Evolutionary conservation across 805 yeast genomes (phyloP).

Genomic region (Jamesozyma gamospora): DNA sequence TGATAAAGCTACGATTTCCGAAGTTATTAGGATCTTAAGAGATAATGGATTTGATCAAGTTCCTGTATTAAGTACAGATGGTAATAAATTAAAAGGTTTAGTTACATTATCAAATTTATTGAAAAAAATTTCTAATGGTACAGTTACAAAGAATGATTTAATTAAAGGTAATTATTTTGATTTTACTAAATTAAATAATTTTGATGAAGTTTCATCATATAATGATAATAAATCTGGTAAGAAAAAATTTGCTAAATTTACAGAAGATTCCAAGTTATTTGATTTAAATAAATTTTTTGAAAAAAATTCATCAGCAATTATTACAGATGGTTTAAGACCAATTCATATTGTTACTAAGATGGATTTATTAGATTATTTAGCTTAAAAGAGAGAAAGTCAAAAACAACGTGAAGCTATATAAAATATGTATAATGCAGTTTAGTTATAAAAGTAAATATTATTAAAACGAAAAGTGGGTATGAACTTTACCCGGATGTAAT

Average conservation of each 20-base stretch:
- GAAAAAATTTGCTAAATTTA: conserved; percentile 58
- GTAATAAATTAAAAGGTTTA: conserved; percentile 55
- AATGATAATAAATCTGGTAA: conserved; percentile 52
- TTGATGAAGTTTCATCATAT: conserved; percentile 48
- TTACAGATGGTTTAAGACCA: conserved; percentile 68
- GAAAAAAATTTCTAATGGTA: conserved; percentile 53
- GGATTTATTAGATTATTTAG: conserved; percentile 53
- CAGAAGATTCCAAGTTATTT: conserved; percentile 52
- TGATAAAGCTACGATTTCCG: conserved; percentile 46
- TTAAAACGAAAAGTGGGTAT: too few relatives aligned
- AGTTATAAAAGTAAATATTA: too few relatives aligned
- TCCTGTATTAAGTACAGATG: conserved; percentile 54
- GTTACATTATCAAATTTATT: conserved; percentile 66
- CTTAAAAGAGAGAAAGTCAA: conserved; percentile 14
- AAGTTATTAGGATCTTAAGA: conserved; percentile 60
- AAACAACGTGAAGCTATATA: too few relatives aligned
- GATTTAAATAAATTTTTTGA: conserved; percentile 73
- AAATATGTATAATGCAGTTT: too few relatives aligned
- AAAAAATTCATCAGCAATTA: conserved; percentile 74
- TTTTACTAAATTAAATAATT: conserved; percentile 60
- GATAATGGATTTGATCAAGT: conserved; percentile 76
- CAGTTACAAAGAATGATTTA: conserved; percentile 45
- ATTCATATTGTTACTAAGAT: conserved; percentile 82
- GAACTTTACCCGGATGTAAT: too few relatives aligned
- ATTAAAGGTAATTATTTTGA: conserved; percentile 47